These are phyloP conservation scores for Botrytis squamosa DNA, from an alignment of 2,329 filamentous ascomycete genomes.

Conservation along the genomic window DNA sequence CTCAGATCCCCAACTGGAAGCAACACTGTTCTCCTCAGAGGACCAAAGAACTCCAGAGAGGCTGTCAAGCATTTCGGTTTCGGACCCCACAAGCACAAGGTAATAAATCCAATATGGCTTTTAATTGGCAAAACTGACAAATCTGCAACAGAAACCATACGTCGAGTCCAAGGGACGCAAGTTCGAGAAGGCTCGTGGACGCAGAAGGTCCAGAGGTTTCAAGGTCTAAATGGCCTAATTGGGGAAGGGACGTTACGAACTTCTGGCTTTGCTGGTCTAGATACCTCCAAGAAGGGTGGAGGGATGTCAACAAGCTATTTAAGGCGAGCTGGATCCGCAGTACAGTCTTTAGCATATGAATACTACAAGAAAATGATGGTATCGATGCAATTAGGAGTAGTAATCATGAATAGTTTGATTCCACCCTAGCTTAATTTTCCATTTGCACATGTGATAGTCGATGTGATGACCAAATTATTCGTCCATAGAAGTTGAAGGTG, in stretches of 20 bases:
- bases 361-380: constrained; percentile 20
- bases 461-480: background rate
- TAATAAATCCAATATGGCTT: constrained; percentile 46
- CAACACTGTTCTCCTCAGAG: constrained; percentile 96
- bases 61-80: constrained; percentile 99
- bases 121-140: constrained; percentile 38
- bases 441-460: background rate
- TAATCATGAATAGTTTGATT: constrained; percentile 12
- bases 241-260: constrained; percentile 27
- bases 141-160: constrained; percentile 76
- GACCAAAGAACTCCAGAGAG: constrained; percentile 97
- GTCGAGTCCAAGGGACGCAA: constrained; percentile 99
- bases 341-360: constrained; percentile 16
- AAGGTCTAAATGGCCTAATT: constrained; percentile 76
- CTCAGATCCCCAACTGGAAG: constrained; percentile 90
- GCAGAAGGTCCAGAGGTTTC: constrained; percentile 98
- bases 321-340: constrained; percentile 14
- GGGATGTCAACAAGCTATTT: constrained; percentile 17
- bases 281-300: constrained; percentile 25
- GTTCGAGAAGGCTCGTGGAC: constrained; percentile 98
- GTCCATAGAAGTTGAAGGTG: background rate
- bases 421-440: background rate
- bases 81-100: constrained; percentile 97
- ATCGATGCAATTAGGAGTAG: constrained; percentile 22
- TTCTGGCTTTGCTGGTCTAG: constrained; percentile 29